Base-by-base conservation (phyloP, 306 rosid species). In the Lablab purpureus region DNA sequence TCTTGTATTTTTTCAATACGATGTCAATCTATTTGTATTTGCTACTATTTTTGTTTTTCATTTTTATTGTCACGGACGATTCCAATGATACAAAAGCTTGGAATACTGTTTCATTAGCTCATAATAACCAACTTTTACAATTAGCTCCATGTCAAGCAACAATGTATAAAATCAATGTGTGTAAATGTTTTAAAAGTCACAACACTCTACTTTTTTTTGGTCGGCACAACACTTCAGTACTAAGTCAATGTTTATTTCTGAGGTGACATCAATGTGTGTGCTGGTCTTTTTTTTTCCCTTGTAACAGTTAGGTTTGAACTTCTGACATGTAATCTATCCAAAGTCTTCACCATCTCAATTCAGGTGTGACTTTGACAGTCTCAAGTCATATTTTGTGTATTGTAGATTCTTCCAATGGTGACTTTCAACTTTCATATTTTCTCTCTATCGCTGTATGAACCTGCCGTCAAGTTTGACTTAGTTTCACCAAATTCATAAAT, bases 381-480 rank as follows among this genome's bases (percentile, higher is more conserved):
- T 66, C 51, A 37, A 22, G 23, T 23, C 25, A 34, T 22, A 13
- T 11, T 28, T 41, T 14, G 10, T 54, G 23, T 41, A 27, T 55
- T 55, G 3, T 23, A n/a, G 18, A 68, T 56, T 55, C 30, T 77
- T 41, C 71, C 45, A 66, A 34, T 34, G 41, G 18, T n/a, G 28
- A 23, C 2, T 15, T 54, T 6, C 7, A 63, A 17, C 32, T 15
- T 28, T 10, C 12, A n/a, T 7, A 2, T 8, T 1, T 8, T 50
- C 12, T 17, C 21, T 4, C 32, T 13, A 13, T 3, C 10, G 12
- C 25, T 4, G 11, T 23, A 0, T 52, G 41, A 36, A 43, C 15
- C 72, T 34, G 72, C 78, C 77, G 83, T 34, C 78, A 49, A 47
- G 6, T 15, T 62, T 21, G 78, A 80, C 58, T 59, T 46, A 23